These are phyloP conservation scores for Phytopythium vexans DNA, from an alignment of 352 stramenopile genomes.

Conservation along the genomic window DNA sequence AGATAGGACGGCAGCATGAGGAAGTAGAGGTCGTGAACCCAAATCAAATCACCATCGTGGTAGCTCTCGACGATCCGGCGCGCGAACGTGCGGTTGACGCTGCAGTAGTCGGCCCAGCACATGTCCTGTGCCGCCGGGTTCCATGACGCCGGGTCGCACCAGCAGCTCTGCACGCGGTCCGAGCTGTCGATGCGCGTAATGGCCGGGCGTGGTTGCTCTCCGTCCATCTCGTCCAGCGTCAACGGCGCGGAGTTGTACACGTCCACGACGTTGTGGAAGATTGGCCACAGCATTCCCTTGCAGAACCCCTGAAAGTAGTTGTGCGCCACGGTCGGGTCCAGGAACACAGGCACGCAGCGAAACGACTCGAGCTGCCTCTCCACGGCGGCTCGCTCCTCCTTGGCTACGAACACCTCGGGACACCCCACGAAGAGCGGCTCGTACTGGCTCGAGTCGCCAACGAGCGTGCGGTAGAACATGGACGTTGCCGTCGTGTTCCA, in stretches of 20 bases:
- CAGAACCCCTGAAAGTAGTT: slow-evolving; percentile 93
- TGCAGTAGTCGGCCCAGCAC: slow-evolving; percentile 80
- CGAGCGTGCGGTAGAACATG: slow-evolving; percentile 77
- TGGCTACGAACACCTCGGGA: slow-evolving; percentile 66
- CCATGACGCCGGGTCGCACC: slow-evolving; percentile 70
- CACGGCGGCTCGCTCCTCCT: slow-evolving; percentile 54
- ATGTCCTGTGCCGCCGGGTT: slow-evolving; percentile 73
- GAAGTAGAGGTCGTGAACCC: slow-evolving; percentile 98
- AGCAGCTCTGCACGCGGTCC: slow-evolving; percentile 21
- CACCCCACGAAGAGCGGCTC: slow-evolving; percentile 70
- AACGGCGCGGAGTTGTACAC: slow-evolving; percentile 90
- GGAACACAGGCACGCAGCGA: slow-evolving; percentile 95
- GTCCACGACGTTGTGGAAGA: slow-evolving; percentile 97
- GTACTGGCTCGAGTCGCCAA: slow-evolving; percentile 45
- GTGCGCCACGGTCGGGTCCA: slow-evolving; percentile 84
- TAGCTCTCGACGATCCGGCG: slow-evolving; percentile 69
- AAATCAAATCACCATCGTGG: slow-evolving; percentile 88
- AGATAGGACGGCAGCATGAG: slow-evolving; percentile 97
- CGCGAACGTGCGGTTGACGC: slow-evolving; percentile 63
- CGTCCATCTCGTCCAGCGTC: slow-evolving; percentile 39
- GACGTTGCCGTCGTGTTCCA: slow-evolving; percentile 72
- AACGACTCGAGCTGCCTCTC: slow-evolving; percentile 83
- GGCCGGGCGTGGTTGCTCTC: too few species aligned
- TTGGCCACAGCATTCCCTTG: slow-evolving; percentile 97
- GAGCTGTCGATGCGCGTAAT: slow-evolving; percentile 8